phyloP scores from a whole-genome alignment of 305 asterid species.

The Solanum hybrid region DNA sequence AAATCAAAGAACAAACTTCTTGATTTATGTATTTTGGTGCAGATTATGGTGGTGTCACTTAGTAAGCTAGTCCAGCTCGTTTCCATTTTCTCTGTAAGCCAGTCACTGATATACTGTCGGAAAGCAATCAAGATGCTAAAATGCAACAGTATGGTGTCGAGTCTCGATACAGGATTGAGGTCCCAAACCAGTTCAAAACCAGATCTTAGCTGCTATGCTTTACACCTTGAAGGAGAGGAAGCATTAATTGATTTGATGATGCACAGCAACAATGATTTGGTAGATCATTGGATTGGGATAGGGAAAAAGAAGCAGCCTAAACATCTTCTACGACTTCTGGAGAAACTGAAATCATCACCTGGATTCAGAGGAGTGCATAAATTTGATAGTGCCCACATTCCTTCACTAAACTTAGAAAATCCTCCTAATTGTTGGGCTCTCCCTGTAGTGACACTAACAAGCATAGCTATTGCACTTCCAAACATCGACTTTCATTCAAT shows the following conservation, averaged over 20 bases:
- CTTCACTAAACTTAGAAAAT: constrained; percentile 48
- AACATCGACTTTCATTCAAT: constrained; percentile 13
- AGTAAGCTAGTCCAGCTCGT: constrained; percentile 51
- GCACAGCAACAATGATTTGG: constrained; percentile 35
- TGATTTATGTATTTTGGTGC: constrained; percentile 40
- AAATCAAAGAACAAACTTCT: background rate
- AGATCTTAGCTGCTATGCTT: constrained; percentile 49
- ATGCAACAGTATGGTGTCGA: background rate
- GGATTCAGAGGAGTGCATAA: constrained; percentile 48
- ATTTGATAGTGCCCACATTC: constrained; percentile 48
- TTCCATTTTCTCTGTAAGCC: constrained; percentile 33
- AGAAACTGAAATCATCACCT: constrained; percentile 31
- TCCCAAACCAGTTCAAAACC: constrained; percentile 16
- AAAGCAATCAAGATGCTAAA: constrained; percentile 13
- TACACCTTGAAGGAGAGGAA: constrained; percentile 80
- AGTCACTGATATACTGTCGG: constrained; percentile 18
- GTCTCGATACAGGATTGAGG: constrained; percentile 24
- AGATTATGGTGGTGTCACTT: constrained; percentile 38
- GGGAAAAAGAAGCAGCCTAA: constrained; percentile 56
- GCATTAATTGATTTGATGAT: constrained; percentile 48
- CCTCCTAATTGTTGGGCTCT: constrained; percentile 89
- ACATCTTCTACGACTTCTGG: constrained; percentile 36
- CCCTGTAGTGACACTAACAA: constrained; percentile 70
- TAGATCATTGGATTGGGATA: constrained; percentile 45
- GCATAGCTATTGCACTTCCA: constrained; percentile 65